Percentiles rank a stretch among this genome's conserved stretches.
Conservation (phyloP, 306 rosid species). For the Quercus berberidifolia region DNA sequence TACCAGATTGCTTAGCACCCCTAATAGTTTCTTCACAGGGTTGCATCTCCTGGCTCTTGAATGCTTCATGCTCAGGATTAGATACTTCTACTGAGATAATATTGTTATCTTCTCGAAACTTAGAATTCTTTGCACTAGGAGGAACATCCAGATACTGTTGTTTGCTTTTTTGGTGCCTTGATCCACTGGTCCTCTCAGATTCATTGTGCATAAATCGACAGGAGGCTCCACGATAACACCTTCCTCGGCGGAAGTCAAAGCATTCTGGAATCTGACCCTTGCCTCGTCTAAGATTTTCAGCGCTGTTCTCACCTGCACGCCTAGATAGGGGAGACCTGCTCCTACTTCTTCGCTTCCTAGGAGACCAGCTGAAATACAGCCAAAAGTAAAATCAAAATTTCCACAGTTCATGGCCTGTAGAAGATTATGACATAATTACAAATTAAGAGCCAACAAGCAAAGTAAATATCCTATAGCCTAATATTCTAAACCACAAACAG, state of each 20-base stretch:
- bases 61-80: conserved; percentile 36
- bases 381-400: conserved; percentile 23
- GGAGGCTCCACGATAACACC: conserved; percentile 75
- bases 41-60: conserved; percentile 41
- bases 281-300: conserved; percentile 57
- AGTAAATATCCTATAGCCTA: conserved; percentile 15
- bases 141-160: conserved; percentile 41
- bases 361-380: conserved; percentile 66
- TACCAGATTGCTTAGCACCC: conserved; percentile 22
- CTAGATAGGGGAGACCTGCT: conserved; percentile 77
- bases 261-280: conserved; percentile 53
- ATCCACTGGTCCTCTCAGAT: conserved; percentile 51
- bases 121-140: conserved; percentile 30
- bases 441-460: not conserved
- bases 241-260: conserved; percentile 70
- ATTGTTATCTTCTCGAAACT: conserved; percentile 32
- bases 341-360: conserved; percentile 71
- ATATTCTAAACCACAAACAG: conserved; percentile 7
- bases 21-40: conserved; percentile 30
- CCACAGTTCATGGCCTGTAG: conserved; percentile 2
- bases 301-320: conserved; percentile 49
- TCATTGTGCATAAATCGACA: conserved; percentile 79
- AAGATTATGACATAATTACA: not conserved
- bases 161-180: conserved; percentile 54
- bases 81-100: conserved; percentile 28